Evolutionary conservation across 805 yeast species (phyloP), one percentile per base, ranked within the genome.

Genomic region (Suhomyces faveliae): DNA sequence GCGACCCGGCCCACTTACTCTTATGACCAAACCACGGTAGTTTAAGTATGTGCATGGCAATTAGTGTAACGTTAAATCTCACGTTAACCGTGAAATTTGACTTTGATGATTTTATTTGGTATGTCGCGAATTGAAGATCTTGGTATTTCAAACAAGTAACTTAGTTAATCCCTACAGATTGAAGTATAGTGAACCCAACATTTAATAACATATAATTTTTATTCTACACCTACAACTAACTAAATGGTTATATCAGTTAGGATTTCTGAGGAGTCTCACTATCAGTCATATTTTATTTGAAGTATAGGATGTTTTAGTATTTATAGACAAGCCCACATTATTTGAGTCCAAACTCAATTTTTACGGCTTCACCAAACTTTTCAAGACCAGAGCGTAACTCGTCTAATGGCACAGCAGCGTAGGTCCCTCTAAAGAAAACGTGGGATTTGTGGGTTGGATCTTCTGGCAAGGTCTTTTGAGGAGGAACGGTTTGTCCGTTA

Each of bases 371-470:
- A 53, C 89, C 88, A 53, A 86, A 82, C 66, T 85, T 82, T 62
- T 80, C 78, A 52, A 87, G 62, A 56, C 94, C 94, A 12, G 59
- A 53, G 46, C 63, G 78, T 55, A 87, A 74, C 51, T 77, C 67
- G 47, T 84, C 89, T 55, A 84, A 74, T 21, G 89, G 84, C 38
- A 87, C 92, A 44, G 95, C 94, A 45, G 94, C 95, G 56, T 85
- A 87, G 24, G 95, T 87, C 54, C 95, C 95, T 80, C 95, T 85
- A 71, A 85, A 87, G 73, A 87, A 87, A 54, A 86, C 56, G 45
- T 64, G 62, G 51, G 76, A 73, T 45, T 78, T 74, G 44, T 68
- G 69, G 43, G 58, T 68, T n/a, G 73, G 64, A 46, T 71, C 69
- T 30, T 73, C 74, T 45, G 74, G 71, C 37, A 74, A 43, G 21